These are phyloP conservation scores for Aspergillus homomorphus DNA, from an alignment of 495 filamentous ascomycete species.

Conservation along the genomic window DNA sequence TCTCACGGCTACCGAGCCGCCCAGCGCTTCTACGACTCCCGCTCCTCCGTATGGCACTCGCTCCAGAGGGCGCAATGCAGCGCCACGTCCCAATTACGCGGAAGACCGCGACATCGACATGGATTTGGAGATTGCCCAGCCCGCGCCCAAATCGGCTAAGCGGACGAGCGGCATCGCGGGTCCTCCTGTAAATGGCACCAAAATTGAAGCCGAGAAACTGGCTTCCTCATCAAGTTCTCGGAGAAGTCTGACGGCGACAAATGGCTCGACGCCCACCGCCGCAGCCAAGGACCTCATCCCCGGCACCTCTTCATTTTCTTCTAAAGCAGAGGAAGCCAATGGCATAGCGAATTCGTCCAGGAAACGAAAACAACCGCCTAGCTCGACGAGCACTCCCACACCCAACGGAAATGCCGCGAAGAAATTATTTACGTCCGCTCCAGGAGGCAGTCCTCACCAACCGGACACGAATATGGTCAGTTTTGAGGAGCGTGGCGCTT, in stretches of 20 bases:
- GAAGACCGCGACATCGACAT: conserved; percentile 92
- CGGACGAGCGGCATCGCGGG: conserved; percentile 34
- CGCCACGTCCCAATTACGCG: conserved; percentile 88
- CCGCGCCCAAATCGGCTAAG: conserved; percentile 44
- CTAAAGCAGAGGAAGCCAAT: conserved; percentile 43
- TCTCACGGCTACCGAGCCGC: conserved; percentile 36
- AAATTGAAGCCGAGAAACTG: conserved; percentile 42
- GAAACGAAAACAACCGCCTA: conserved; percentile 77
- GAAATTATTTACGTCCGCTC: conserved; percentile 46
- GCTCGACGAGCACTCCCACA: conserved; percentile 38
- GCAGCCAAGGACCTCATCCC: conserved; percentile 56
- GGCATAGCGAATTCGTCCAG: conserved; percentile 49
- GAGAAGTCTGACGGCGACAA: conserved; percentile 40
- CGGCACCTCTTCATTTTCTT: conserved; percentile 60
- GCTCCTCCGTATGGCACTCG: conserved; percentile 92
- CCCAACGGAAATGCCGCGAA: conserved; percentile 37
- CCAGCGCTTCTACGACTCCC: conserved; percentile 44
- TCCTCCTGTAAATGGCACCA: conserved; percentile 34
- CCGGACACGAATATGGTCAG: conserved; percentile 75
- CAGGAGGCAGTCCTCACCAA: conserved; percentile 34
- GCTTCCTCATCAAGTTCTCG: conserved; percentile 39
- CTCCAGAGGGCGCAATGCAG: conserved; percentile 84
- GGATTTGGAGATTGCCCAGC: conserved; percentile 60
- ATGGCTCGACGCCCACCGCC: conserved; percentile 28
- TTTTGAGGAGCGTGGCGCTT: conserved; percentile 68